phyloP scores from a whole-genome alignment of 805 yeast genomes.

The Saturnispora zaruensis region DNA sequence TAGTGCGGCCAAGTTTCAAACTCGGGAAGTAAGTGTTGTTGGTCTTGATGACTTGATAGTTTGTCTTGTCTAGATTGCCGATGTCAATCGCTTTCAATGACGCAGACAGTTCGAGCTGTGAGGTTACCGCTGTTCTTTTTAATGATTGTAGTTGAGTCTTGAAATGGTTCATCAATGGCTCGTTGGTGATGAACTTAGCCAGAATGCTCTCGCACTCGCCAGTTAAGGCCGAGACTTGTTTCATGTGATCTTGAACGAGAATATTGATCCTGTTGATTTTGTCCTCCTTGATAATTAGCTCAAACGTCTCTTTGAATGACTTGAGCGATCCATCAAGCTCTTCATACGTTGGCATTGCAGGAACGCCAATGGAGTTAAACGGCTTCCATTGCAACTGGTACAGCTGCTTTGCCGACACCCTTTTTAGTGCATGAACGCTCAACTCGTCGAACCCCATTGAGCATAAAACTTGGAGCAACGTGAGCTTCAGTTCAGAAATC shows the following conservation, averaged over 20 bases:
- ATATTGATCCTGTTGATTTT: conserved; percentile 10
- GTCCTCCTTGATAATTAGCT: conserved; percentile 11
- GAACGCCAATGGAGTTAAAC: conserved; percentile 72
- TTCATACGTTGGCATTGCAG: conserved; percentile 47
- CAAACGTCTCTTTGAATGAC: conserved; percentile 15
- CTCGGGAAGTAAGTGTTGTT: conserved; percentile 43
- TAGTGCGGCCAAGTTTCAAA: conserved; percentile 14
- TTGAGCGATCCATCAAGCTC: conserved; percentile 24
- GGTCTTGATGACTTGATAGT: conserved; percentile 23
- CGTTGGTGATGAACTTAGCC: background rate
- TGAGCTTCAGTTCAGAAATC: conserved; percentile 18
- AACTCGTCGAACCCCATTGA: conserved; percentile 20
- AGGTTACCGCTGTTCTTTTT: conserved; percentile 7
- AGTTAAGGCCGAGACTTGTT: conserved; percentile 5
- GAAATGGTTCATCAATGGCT: background rate
- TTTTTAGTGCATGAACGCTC: conserved; percentile 19
- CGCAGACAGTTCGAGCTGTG: conserved; percentile 5
- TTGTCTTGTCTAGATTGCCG: background rate
- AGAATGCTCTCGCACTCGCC: conserved; percentile 6
- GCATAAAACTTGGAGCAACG: conserved; percentile 20
- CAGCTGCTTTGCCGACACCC: conserved; percentile 28
- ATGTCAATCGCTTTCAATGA: background rate
- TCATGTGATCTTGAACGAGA: conserved; percentile 10
- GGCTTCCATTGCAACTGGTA: conserved; percentile 66
- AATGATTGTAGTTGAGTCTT: conserved; percentile 3